Percentiles rank a stretch among this genome's conserved stretches.
Evolutionary conservation across 2,329 filamentous ascomycete species (phyloP).

Genomic region (Nothophaeocryptopus gaeumannii): DNA sequence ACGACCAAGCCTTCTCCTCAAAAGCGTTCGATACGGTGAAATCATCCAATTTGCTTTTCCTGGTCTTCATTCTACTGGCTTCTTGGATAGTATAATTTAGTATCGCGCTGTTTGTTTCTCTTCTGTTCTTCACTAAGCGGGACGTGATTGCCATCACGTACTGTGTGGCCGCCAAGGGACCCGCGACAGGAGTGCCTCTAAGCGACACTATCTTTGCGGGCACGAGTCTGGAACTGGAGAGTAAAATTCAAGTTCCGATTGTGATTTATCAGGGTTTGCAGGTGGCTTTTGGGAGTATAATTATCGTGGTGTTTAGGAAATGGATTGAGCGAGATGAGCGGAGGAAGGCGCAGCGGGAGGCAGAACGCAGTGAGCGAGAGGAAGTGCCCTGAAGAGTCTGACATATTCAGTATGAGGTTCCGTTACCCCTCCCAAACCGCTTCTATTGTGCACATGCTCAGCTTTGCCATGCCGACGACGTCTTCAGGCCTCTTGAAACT

Average conservation of each 20-base stretch:
- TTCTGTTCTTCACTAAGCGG: slow-evolving; percentile 55
- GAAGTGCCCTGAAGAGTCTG: too few relatives aligned
- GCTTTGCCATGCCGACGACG: too few relatives aligned
- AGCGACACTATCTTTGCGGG: slow-evolving; percentile 65
- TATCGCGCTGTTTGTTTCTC: slow-evolving; percentile 57
- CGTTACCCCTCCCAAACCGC: too few relatives aligned
- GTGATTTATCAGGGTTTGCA: slow-evolving; percentile 55
- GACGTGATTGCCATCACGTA: slow-evolving; percentile 71
- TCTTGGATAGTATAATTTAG: slow-evolving; percentile 62
- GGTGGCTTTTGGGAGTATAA: slow-evolving; percentile 41
- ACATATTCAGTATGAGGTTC: too few relatives aligned
- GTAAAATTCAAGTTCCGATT: slow-evolving; percentile 62
- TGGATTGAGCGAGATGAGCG: slow-evolving; percentile 57
- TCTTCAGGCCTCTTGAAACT: slow-evolving; percentile 5
- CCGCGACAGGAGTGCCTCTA: slow-evolving; percentile 66
- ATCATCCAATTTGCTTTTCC: slow-evolving; percentile 61
- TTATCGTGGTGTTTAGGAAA: slow-evolving; percentile 42
- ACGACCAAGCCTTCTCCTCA: slow-evolving; percentile 64
- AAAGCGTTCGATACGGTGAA: slow-evolving; percentile 59
- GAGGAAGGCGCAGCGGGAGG: slow-evolving; percentile 25
- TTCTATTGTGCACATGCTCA: too few relatives aligned
- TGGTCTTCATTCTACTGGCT: slow-evolving; percentile 65
- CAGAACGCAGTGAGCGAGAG: too few relatives aligned
- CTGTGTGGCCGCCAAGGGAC: slow-evolving; percentile 70
- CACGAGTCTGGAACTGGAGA: slow-evolving; percentile 53